These are phyloP conservation scores for Prunus fruticosa DNA, from an alignment of 306 rosid genomes.

Conservation along the genomic window DNA sequence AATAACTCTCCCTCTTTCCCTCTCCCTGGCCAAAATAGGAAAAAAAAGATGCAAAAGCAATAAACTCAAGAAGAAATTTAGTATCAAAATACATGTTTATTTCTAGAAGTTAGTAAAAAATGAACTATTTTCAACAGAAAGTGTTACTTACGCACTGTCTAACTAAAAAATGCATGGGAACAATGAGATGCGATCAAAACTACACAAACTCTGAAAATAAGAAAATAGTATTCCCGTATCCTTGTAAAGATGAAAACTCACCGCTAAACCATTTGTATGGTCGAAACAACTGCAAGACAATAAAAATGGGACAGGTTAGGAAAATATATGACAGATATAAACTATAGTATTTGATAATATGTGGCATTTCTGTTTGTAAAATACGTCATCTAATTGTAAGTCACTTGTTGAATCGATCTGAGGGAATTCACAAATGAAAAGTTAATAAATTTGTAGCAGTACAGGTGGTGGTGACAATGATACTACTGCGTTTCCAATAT, in stretches of 20 bases:
- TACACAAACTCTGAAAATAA: background rate
- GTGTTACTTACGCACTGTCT: background rate
- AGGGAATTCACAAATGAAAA: background rate
- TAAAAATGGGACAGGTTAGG: constrained; percentile 22
- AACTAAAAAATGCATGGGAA: background rate
- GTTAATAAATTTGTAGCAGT: background rate
- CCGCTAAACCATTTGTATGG: constrained; percentile 92
- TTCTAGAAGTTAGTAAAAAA: no score
- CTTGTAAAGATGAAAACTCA: constrained; percentile 35
- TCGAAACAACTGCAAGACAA: constrained; percentile 76
- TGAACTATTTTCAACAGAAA: no score
- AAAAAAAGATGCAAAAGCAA: no score
- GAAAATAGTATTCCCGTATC: constrained; percentile 12
- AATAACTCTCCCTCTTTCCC: no score
- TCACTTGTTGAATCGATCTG: background rate
- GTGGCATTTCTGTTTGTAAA: background rate
- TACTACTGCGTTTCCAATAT: no score
- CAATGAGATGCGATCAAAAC: constrained; percentile 3
- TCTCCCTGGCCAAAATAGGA: no score
- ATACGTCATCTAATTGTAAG: background rate
- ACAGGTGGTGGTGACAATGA: no score
- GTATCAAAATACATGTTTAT: no score
- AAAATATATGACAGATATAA: constrained; percentile 3
- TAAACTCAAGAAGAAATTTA: no score
- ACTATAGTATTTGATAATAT: background rate